phyloP scores from a whole-genome alignment of 2,329 filamentous ascomycete species.

The Xylariaceae sp. region DNA sequence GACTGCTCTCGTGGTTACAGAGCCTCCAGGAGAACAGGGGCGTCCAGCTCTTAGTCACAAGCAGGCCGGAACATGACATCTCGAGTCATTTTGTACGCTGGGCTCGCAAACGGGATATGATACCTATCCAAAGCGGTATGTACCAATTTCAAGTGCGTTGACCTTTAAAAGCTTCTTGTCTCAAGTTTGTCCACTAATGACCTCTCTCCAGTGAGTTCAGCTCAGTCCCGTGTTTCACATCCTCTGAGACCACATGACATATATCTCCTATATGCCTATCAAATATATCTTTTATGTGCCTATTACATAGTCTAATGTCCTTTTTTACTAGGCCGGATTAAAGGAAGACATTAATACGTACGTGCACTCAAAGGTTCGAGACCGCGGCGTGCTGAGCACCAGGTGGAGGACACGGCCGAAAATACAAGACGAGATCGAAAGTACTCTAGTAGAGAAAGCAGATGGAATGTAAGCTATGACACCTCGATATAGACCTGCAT shows the following conservation, averaged over 20 bases:
- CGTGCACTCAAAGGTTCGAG: slow-evolving; percentile 18
- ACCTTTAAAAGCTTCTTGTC: no score
- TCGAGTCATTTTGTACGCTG: slow-evolving; percentile 13
- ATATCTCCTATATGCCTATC: no score
- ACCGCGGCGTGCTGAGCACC: slow-evolving; percentile 15
- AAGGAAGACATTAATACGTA: slow-evolving; percentile 26
- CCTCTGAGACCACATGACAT: no score
- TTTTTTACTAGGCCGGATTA: slow-evolving; percentile 17
- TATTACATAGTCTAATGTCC: no score
- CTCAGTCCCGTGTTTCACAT: no score
- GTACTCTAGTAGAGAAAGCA: slow-evolving; percentile 19
- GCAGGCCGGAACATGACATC: slow-evolving; percentile 27
- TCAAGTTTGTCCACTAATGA: no score
- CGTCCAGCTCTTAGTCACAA: slow-evolving; percentile 21
- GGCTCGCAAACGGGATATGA: no score
- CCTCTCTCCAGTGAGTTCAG: no score
- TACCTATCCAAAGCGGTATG: no score
- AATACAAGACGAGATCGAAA: slow-evolving; percentile 22
- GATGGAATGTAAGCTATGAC: slow-evolving; percentile 29
- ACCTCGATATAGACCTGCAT: background rate
- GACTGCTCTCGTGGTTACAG: no score
- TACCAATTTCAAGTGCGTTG: no score
- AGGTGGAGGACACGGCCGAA: slow-evolving; percentile 23
- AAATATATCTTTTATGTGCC: slow-evolving; percentile 20
- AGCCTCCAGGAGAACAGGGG: no score